These are phyloP conservation scores for Datura wrightii DNA, from an alignment of 257 asterid species.

Conservation along the genomic window DNA sequence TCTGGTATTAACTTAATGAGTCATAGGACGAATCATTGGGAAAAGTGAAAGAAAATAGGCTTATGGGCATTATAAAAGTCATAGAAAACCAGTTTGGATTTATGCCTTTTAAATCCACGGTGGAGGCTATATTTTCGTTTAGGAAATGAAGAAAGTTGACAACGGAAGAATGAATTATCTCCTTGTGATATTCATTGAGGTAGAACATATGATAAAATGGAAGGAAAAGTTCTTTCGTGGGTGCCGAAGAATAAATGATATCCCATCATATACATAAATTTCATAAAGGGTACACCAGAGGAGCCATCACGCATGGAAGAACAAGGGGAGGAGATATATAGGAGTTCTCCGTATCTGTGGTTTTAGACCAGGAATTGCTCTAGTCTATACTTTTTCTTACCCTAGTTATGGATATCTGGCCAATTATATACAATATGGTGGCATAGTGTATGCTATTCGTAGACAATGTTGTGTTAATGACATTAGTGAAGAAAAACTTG, in stretches of 20 bases:
- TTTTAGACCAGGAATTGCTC: background rate
- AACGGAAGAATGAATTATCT: background rate
- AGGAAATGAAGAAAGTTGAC: background rate
- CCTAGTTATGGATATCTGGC: background rate
- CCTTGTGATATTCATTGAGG: background rate
- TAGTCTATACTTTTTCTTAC: background rate
- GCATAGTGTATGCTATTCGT: background rate
- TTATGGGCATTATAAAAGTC: background rate
- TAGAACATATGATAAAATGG: background rate
- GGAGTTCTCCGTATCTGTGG: background rate
- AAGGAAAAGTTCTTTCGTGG: background rate
- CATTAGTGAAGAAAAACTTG: background rate
- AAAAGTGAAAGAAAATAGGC: background rate
- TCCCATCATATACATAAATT: background rate
- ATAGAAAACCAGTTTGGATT: background rate
- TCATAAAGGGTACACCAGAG: background rate
- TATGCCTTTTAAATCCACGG: background rate
- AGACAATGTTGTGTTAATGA: background rate
- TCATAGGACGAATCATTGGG: background rate
- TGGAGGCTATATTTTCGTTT: background rate
- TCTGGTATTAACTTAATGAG: background rate
- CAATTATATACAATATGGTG: background rate
- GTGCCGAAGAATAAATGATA: background rate
- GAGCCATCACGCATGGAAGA: background rate
- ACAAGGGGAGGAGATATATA: background rate